These are phyloP conservation scores for Leucaena leucocephala DNA, from an alignment of 306 rosid genomes.

Conservation along the genomic window DNA sequence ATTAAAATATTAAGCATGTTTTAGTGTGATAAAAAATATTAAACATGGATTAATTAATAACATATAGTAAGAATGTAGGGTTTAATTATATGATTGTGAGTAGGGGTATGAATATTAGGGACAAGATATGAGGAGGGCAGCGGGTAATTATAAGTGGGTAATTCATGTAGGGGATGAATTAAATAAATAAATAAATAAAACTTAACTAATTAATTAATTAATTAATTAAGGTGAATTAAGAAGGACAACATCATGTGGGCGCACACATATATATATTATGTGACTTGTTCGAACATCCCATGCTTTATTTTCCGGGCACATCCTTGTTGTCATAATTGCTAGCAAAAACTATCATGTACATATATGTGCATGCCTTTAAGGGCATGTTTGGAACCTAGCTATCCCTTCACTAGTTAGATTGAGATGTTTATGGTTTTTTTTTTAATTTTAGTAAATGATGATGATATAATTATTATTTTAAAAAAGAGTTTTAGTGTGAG, in stretches of 20 bases:
- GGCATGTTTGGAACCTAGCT: too few species aligned
- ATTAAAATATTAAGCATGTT: not conserved
- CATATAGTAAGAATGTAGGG: too few species aligned
- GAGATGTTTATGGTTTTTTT: too few species aligned
- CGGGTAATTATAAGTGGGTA: conserved; percentile 5
- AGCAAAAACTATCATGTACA: not conserved
- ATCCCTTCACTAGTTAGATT: too few species aligned
- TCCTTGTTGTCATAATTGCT: conserved; percentile 25
- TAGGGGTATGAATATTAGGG: conserved; percentile 4
- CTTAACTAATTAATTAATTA: not conserved
- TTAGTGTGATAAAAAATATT: not conserved
- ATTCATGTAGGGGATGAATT: not conserved
- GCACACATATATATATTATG: conserved; percentile 3
- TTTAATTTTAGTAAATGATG: too few species aligned
- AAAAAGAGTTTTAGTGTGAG: not conserved
- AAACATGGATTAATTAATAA: not conserved
- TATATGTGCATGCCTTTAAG: too few species aligned
- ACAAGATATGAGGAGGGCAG: conserved; percentile 14
- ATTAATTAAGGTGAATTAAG: too few species aligned
- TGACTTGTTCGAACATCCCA: conserved; percentile 12
- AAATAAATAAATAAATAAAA: not conserved
- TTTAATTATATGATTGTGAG: not conserved
- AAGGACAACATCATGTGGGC: conserved; percentile 39
- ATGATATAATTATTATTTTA: too few species aligned
- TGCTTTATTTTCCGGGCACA: not conserved